phyloP scores from a whole-genome alignment of 345 rosid genomes.

The Salix arbutifolia region DNA sequence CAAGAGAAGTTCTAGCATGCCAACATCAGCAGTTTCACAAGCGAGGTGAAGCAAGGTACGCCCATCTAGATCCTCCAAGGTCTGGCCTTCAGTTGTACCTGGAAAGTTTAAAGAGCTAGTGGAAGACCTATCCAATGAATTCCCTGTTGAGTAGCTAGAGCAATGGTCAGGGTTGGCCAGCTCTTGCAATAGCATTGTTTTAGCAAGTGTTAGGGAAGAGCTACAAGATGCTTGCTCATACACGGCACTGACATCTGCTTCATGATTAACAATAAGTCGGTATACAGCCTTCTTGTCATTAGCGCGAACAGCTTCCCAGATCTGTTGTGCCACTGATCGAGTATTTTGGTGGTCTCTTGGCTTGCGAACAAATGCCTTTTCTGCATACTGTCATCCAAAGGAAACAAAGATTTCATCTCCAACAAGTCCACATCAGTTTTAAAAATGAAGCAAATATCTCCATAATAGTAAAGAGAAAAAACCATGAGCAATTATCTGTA shows the following conservation, averaged over 20 bases:
- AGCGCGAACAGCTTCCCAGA: conserved; percentile 83
- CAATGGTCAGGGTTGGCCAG: conserved; percentile 50
- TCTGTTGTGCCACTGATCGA: conserved; percentile 55
- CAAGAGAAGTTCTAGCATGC: conserved; percentile 92
- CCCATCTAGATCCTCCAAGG: conserved; percentile 57
- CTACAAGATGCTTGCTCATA: conserved; percentile 58
- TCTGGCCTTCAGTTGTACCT: conserved; percentile 43
- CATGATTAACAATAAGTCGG: conserved; percentile 68
- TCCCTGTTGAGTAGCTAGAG: conserved; percentile 51
- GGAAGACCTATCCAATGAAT: conserved; percentile 64
- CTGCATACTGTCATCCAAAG: conserved; percentile 69
- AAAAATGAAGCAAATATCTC: not conserved
- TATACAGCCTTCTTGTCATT: conserved; percentile 93
- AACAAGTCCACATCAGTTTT: not conserved
- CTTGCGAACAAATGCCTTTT: conserved; percentile 77
- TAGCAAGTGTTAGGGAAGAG: conserved; percentile 79
- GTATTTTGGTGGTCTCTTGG: conserved; percentile 53
- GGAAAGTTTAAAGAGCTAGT: conserved; percentile 52
- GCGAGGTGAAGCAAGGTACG: conserved; percentile 90
- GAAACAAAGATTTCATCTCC: conserved; percentile 2
- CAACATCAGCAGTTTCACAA: conserved; percentile 88
- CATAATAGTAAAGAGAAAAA: not conserved
- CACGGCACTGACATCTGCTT: conserved; percentile 62
- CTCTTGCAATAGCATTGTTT: conserved; percentile 77
- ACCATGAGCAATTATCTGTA: not conserved